Evolutionary conservation across 129 eudicot species (phyloP), one percentile per base, ranked within the genome.

Genomic region (Smallanthus sonchifolius): DNA sequence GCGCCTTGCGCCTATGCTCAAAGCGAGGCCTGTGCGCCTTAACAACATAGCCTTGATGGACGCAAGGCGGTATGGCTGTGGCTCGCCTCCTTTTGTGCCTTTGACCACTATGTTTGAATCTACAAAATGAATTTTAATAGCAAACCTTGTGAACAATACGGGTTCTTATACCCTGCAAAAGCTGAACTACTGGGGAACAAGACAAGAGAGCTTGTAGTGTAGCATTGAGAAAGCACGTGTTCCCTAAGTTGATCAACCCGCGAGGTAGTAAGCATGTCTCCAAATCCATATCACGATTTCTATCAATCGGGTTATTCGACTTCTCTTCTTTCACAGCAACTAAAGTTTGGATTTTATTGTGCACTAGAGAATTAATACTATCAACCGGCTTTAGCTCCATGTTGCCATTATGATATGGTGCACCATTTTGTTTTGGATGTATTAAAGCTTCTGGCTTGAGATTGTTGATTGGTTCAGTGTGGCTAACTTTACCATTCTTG

Each of bases 151-250:
- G 67, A 54, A 83, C 65, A 42, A 69, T 80, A 19, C 75, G 86
- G 44, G 54, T 64, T 76, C 74, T 87, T 79, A 90, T 62, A 61
- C 81, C 84, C 87, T 82, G 92, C 40, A 92, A 65, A 37, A 92
- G 90, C 69, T 82, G 78, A 70, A 92, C 84, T 71, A 92, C 91
- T 7, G 89, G 90, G 4, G 87, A 82, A 76, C 98, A 92, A 8
- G 96, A 83, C 80, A 92, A 77, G 61, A 92, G 90, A 74, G 98
- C 96, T 81, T 92, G 98, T 44, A 89, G 69, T 17, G 98, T 87
- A 10, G 98, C 95, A 78, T 92, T 92, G 19, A 92, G 92, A 84
- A 92, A 92, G 71, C 98, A 92, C 59, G 79, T 59, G 75, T 92
- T 92, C 44, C 98, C 98, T 4, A 88, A 81, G 78, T 92, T 89